Evolutionary conservation across 306 rosid genomes (phyloP), one percentile per base, ranked within the genome.

Genomic region (Vigna unguiculata): DNA sequence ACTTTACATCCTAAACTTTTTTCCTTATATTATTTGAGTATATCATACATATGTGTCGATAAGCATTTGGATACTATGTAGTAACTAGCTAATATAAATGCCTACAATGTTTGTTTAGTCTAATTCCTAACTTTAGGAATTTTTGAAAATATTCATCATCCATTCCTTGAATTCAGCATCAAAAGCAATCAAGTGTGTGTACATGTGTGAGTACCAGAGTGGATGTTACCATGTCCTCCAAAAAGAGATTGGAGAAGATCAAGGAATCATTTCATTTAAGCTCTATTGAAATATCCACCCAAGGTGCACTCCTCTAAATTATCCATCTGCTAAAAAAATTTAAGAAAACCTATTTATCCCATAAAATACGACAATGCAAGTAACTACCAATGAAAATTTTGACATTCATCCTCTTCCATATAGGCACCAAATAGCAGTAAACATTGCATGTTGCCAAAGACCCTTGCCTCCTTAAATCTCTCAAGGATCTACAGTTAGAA

Each of bases 401-500:
- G 14, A 24, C 40, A 32, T 62, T 62, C 79, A 43, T 41, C 77
- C 43, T 14, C 41, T 15, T 49, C 45, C 12, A n/a, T n/a, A 28
- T 28, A 9, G 53, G 15, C 17, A 58, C 32, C 46, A 5, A 58
- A 45, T 59, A 73, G 54, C 21, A 49, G 10, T 19, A 49, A 49
- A 49, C 7, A n/a, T 41, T 41, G 40, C 77, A 72, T 16, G 57
- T 66, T 66, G 22, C 58, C 48, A 53, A 41, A 52, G 9, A 12
- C 47, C 40, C 43, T 51, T 76, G 24, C 64, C 53, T 40, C 22
- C 53, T 49, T 49, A 34, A 14, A 49, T 75, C 74, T 65, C 58
- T 57, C 36, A 65, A 66, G 58, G 47, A 43, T 21, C 28, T 69
- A 43, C 11, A 43, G 16, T 12, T 5, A 43, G 16, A 43, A 43